Evolutionary conservation across 106 monocot species (phyloP).

Genomic region (Vanilla planifolia): DNA sequence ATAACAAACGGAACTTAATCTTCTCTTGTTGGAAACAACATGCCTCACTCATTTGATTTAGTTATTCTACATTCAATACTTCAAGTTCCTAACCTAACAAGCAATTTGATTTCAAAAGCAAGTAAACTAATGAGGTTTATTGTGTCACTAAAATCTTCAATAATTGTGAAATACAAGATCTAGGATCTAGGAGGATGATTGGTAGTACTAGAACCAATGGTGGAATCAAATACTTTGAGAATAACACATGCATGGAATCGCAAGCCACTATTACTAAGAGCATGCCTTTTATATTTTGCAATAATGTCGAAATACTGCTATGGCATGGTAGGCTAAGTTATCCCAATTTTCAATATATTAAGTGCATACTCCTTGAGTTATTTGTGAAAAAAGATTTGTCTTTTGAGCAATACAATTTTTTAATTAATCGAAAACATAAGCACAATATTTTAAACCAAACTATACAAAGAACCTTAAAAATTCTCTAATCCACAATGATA

Average conservation of each 20-base stretch:
- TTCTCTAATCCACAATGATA: constrained; percentile 4
- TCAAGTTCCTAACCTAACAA: not conserved
- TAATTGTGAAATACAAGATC: not conserved
- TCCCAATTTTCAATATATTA: not conserved
- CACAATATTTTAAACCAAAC: not conserved
- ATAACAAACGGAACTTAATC: not conserved
- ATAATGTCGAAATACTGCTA: not conserved
- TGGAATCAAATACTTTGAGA: not conserved
- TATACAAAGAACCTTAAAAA: not conserved
- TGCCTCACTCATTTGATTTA: not conserved
- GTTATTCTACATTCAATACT: not conserved
- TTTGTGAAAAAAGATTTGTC: not conserved
- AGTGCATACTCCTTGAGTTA: not conserved
- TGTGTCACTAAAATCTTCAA: not conserved
- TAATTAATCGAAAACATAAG: not conserved
- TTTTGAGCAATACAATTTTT: not conserved
- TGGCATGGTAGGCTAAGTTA: not conserved
- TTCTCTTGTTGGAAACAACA: not conserved
- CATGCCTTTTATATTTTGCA: not conserved
- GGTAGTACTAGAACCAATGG: too few species aligned
- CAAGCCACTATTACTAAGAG: not conserved
- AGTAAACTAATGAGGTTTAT: not conserved
- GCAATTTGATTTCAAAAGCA: not conserved
- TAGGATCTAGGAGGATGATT: not conserved
- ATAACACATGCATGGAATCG: not conserved